Evolutionary conservation across 106 monocot species (phyloP).

Genomic region (Platanthera zijinensis): DNA sequence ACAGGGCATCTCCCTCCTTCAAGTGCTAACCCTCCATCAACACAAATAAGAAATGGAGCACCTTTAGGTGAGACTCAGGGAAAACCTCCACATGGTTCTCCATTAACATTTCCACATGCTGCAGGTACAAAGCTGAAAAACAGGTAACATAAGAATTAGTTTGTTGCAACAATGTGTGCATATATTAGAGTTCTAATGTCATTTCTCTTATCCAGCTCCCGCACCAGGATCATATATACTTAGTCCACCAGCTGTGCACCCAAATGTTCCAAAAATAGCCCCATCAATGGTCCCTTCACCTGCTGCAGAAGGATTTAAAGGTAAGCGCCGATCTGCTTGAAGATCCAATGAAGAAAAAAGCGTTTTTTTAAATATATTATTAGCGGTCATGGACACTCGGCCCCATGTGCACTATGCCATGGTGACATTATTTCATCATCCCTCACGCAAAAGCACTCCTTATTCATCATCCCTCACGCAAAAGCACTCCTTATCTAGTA

Average conservation of each 20-base stretch:
- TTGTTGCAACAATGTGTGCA: not conserved
- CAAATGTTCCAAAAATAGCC: constrained; percentile 16
- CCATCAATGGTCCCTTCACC: constrained; percentile 11
- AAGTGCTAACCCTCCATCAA: constrained; percentile 18
- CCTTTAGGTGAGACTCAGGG: constrained; percentile 10
- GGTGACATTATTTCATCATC: not conserved
- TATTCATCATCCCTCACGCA: not conserved
- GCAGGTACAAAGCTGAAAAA: constrained; percentile 15
- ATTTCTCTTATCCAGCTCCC: constrained; percentile 9
- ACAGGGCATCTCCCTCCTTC: constrained; percentile 21
- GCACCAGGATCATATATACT: constrained; percentile 7
- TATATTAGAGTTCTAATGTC: constrained; percentile 5
- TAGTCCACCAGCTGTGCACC: not conserved
- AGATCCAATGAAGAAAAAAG: not conserved
- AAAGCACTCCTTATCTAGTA: not conserved
- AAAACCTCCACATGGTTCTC: constrained; percentile 19
- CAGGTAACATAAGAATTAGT: not conserved
- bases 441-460: not conserved
- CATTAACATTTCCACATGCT: constrained; percentile 9
- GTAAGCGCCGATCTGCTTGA: not conserved
- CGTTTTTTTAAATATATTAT: too few relatives aligned
- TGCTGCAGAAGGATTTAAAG: constrained; percentile 3
- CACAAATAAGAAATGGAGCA: constrained; percentile 2
- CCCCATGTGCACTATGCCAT: not conserved
- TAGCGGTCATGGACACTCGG: too few relatives aligned